Evolutionary conservation across 805 yeast genomes (phyloP), one percentile per base, ranked within the genome.

Genomic region (Teunomyces funiuensis): DNA sequence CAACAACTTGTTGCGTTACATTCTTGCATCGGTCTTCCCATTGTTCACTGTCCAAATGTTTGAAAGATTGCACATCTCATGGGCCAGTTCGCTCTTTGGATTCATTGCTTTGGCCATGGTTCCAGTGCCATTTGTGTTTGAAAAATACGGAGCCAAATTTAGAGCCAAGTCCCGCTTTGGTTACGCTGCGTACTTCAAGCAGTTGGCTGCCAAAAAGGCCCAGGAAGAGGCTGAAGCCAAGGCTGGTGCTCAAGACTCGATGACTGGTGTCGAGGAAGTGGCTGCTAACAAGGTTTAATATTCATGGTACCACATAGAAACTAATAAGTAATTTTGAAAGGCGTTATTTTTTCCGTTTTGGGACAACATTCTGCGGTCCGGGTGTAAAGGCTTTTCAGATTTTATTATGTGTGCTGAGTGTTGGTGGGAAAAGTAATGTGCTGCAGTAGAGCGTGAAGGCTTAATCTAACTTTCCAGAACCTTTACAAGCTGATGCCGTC

Each of bases 11-110:
- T 62, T 83, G 43, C 77, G 97, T 65, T 88, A 87, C 57, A 51
- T 83, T 23, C 59, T 85, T 46, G 88, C 95, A 7, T 80, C 88
- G 5, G 86, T 82, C 15, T 83, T 89, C 73, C 96, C 96, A 42
- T 70, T 89, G 44, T 88, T 89, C 65, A 85, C 89, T 1, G 77
- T 81, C 15, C 96, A 88, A 64, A 86, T 89, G 95, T 83, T 84
- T 66, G 59, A 74, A 14, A 80, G 73, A 33, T 68, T 89, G 54
- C 80, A 80, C 28, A 77, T 82, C 50, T 85, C 78, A 52, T 88
- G 95, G 95, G 97, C 95, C 8, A 69, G 84, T 23, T 77, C 88
- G 0, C 51, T 83, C 6, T 78, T 84, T 61, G 82, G 69, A 0
- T 80, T 84, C 51, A 74, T 85, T 56, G 74, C 88, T 6, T 61